Base-by-base conservation (phyloP, 306 rosid genomes). In the Acmispon strigosus region DNA sequence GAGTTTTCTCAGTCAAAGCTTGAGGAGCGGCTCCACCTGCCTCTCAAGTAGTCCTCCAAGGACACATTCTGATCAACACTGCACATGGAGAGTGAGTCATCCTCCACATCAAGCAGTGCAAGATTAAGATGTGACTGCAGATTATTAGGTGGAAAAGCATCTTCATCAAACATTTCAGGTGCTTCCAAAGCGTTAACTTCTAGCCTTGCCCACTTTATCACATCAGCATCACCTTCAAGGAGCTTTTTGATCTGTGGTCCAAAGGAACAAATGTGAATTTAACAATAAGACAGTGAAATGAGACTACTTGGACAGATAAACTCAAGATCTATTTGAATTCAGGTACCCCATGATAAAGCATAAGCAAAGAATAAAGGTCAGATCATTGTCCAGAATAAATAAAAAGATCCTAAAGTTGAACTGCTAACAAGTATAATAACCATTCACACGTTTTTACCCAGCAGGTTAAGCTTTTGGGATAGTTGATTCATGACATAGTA, bases 11-110 rank as follows among this genome's bases (percentile, higher is more conserved):
- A 95, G 82, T 95, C 96, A 70, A 91, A 95, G 87, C 99, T 91
- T 22, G 99, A 95, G 19, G 97, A 91, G 43, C 92, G 96, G 88
- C 99, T 91, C 96, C 99, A 95, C 80, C 97, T 78, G 68, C 99
- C 97, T 81, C 79, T 83, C 76, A 95, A 66, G 74, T 91, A 95
- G 80, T 91, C 99, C 75, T 91, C 96, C 65, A 91, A 72, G 3
- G 97, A 87, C 60, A 95, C 86, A 41, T 78, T 79, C 37, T 91
- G 99, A 54, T 91, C 97, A 17, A 87, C 61, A 71, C 99, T 91
- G 83, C 92, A 86, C 62, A 87, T 41, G 76, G 99, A 95, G 90
- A 85, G 91, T 1, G 91, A 84, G 85, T 95, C 96, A 54, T 91
- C 96, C 70, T 89, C 99, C 81, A 95, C 90, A 61, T 87, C 99